A percentile compares a stretch with the other conserved stretches of the same genome.
Conservation (phyloP, 441 rosid genomes). For the Geranium incanum region DNA sequence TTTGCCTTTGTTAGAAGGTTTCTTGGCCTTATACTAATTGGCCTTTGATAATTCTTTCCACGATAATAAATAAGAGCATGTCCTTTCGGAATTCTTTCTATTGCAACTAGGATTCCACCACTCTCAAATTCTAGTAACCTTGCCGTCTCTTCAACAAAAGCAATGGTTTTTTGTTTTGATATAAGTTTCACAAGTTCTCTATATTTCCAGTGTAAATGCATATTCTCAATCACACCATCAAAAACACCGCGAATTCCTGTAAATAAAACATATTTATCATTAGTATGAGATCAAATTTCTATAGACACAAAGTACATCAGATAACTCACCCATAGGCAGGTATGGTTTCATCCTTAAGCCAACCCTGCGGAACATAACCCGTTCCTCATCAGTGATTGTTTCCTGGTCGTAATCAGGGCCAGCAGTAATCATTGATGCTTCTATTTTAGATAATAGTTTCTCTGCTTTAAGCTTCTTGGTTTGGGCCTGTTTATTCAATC, state of each 20-base stretch:
- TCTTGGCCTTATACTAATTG: constrained; percentile 79
- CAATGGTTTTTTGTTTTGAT: constrained; percentile 74
- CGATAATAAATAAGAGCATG: constrained; percentile 79
- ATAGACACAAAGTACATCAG: constrained; percentile 6
- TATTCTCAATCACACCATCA: constrained; percentile 90
- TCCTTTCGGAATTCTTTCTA: constrained; percentile 87
- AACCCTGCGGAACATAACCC: constrained; percentile 74
- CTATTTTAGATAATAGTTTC: constrained; percentile 71
- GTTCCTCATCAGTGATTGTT: constrained; percentile 87
- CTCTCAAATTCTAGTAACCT: constrained; percentile 83
- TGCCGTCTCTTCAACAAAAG: constrained; percentile 86
- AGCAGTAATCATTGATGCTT: constrained; percentile 82
- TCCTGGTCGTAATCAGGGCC: constrained; percentile 98
- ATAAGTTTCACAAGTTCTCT: constrained; percentile 93
- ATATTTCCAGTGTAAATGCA: constrained; percentile 98
- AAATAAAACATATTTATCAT: constrained; percentile 15
- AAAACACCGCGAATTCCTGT: constrained; percentile 95
- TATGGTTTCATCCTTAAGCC: constrained; percentile 91
- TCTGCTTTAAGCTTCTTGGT: constrained; percentile 86
- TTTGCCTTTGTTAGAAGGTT: constrained; percentile 91
- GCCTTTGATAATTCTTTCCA: constrained; percentile 84
- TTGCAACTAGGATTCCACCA: constrained; percentile 86
- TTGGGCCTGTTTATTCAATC: constrained; percentile 57
- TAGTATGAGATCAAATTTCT: constrained; percentile 1
- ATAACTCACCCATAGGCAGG: constrained; percentile 72